Evolutionary conservation across 805 yeast species (phyloP), one percentile per base, ranked within the genome.

Genomic region (Debaryomyces tyrocola): DNA sequence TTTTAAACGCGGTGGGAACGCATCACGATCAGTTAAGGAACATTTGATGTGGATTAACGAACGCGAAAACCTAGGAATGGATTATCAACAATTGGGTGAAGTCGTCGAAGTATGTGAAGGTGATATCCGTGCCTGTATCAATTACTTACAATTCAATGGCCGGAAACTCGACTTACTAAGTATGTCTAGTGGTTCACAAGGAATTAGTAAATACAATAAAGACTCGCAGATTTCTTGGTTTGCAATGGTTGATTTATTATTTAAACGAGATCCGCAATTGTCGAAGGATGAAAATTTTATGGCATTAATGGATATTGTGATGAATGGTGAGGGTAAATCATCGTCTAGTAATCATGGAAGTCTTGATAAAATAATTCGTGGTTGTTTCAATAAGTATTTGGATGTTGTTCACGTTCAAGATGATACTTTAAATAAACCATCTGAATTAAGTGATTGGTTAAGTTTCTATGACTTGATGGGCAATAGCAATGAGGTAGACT

Each of bases 121-220:
- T 35, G 99, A 92, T 66, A 74, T 94, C 15, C 72, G 99, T 54
- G 87, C 90, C 21, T 86, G 96, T 63, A 73, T 92, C 34, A 92
- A 92, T 58, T 79, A 84, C 55, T 62, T 92, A 33, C 98, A 92
- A 55, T 91, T 92, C 58, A 66, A 69, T 40, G 57, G 58, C 9
- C 47, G 63, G 18, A 54, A 53, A 44, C n/a, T 51, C 10, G 54
- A 49, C 14, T 21, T 31, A 8, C 43, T 45, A 17, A 20, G 24
- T 6, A 11, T 21, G 8, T 44, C n/a, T 12, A 28, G 12, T 14
- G 40, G 14, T 4, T 33, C 41, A 5, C 15, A 46, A 8, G 46
- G 17, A 12, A 39, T 57, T 1, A 49, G 48, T 7, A 63, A 58
- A 18, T 46, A 60, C 4, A 63, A 70, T 35, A 88, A 86, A 62